Conservation (phyloP, 1,284 basidiomycete species). For the Pseudozyma thailandica region DNA sequence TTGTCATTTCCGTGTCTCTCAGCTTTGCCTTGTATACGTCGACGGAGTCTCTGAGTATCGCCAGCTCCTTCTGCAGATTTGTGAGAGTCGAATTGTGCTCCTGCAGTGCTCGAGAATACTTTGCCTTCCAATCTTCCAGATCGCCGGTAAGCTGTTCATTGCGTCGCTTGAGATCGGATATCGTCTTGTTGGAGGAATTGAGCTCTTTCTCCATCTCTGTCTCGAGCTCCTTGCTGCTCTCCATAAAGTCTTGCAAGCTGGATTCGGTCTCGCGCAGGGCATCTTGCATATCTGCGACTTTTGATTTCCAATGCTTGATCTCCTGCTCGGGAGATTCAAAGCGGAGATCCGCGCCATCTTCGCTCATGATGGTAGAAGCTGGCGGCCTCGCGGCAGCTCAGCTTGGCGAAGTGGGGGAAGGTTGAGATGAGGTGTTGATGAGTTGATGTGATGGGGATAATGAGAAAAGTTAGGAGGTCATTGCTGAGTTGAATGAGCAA, state of each 20-base stretch:
- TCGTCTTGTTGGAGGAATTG: constrained; percentile 42
- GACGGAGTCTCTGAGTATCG: constrained; percentile 54
- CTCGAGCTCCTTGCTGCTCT: constrained; percentile 64
- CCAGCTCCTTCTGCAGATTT: constrained; percentile 58
- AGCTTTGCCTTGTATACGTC: constrained; percentile 64
- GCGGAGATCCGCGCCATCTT: constrained; percentile 43
- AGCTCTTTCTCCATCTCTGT: constrained; percentile 65
- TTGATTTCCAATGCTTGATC: constrained; percentile 58
- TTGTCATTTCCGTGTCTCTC: constrained; percentile 66
- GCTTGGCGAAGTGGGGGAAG: background rate
- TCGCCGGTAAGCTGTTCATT: constrained; percentile 57
- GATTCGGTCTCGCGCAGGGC: constrained; percentile 59
- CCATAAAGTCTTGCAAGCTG: constrained; percentile 63
- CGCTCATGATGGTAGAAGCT: constrained; percentile 25
- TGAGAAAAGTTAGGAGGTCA: too few species aligned
- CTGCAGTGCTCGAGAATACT: constrained; percentile 60
- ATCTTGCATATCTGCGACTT: constrained; percentile 59
- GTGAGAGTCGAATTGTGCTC: constrained; percentile 62
- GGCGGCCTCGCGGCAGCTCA: constrained; percentile 11
- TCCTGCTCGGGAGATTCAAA: constrained; percentile 60
- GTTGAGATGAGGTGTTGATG: too few species aligned
- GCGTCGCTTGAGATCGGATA: constrained; percentile 47
- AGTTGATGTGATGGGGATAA: background rate
- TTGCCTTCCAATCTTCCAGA: constrained; percentile 65
- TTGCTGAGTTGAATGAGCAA: too few species aligned